Base-by-base conservation (phyloP, 352 stramenopile species). In the Pythium scleroteichum region DNA sequence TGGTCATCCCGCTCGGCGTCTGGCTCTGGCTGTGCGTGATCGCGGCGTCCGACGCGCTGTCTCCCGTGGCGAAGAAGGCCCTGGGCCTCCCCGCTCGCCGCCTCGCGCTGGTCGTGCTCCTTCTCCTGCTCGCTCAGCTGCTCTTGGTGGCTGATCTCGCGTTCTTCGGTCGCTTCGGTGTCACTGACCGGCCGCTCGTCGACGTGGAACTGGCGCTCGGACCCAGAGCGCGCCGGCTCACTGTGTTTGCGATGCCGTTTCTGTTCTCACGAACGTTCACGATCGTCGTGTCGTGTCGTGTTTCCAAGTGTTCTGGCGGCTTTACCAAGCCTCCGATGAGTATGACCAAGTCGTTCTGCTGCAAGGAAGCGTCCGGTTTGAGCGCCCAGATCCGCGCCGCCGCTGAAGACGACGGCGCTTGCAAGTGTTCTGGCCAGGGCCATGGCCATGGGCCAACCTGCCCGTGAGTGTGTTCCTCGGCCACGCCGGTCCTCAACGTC, bases 1-100 rank as follows among this genome's bases (percentile, higher is more conserved):
- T 13, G 9, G n/a, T 49, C 10, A 26, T 27, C 23, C 19, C 41
- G 46, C 14, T 50, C 4, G 47, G 33, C 35, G 6, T 51, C 2
- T 57, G 47, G 29, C 20, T 70, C 29, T 72, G 64, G 52, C 44
- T 59, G 1, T 48, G 68, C 41, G 53, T 39, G 23, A 39, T 66
- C 20, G 13, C 68, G 16, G 45, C 22, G 2, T 27, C 68, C 20
- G 68, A 75, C 10, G 59, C 64, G 12, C 32, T 66, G 27, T 52
- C 66, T 8, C 66, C 66, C 0, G 46, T 53, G 10, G 63, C 29
- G 17, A 62, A 62, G 42, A 29, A n/a, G 1, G 8, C 22, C 3
- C 26, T 62, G 13, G 42, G 54, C 3, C n/a, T 59, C 2, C 13
- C 26, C 19, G 24, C 26, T 3, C 35, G 29, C 12, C 27, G 38